phyloP scores from a whole-genome alignment of 345 rosid species.

The Brassica incana region DNA sequence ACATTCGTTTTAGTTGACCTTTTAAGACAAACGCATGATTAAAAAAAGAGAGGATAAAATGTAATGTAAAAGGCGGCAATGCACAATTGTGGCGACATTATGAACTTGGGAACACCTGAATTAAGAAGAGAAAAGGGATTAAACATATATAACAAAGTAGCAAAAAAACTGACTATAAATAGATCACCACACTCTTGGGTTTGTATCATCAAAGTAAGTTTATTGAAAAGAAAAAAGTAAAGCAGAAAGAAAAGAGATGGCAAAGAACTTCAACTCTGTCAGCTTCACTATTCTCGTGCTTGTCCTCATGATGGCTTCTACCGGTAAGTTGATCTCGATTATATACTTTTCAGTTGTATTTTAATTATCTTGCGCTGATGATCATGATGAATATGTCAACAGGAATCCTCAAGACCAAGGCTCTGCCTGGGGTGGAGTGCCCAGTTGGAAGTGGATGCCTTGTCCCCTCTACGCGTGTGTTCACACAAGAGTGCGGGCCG shows the following conservation, averaged over 20 bases:
- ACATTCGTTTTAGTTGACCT: neutral
- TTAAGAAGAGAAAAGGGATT: neutral
- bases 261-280: slow-evolving; percentile 10
- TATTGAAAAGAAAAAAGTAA: neutral
- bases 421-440: neutral
- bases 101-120: neutral
- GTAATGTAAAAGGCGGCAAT: neutral
- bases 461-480: neutral
- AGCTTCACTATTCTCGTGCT: neutral
- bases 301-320: neutral
- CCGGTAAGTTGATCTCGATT: neutral
- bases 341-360: neutral
- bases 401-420: neutral
- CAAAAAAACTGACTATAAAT: slow-evolving; percentile 5
- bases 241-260: neutral
- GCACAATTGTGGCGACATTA: slow-evolving; percentile 18
- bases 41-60: neutral
- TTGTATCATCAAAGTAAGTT: slow-evolving; percentile 1
- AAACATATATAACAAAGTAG: neutral
- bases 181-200: neutral
- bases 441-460: neutral
- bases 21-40: neutral
- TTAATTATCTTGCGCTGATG: neutral
- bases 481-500: neutral
- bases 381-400: neutral